Base-by-base conservation (phyloP, 108 stramenopile genomes). In the Mayamaea pseudoterrestris region DNA sequence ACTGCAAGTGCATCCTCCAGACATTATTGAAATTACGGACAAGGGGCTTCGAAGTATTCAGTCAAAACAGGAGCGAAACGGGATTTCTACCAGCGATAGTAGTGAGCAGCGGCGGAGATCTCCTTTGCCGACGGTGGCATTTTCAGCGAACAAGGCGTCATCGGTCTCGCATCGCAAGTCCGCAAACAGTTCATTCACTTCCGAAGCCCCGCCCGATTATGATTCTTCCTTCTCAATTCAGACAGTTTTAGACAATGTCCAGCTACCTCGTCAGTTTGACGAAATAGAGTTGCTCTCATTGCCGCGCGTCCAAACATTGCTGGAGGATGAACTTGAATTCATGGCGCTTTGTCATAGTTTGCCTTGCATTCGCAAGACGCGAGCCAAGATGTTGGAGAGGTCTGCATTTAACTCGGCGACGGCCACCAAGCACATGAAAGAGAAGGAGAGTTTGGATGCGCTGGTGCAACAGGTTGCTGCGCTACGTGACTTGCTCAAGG, bases 1-100 rank as follows among this genome's bases (percentile, higher is more conserved):
- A 49, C 69, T 89, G 47, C 87, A 89, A 51, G 45, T 84, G 48
- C 65, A 81, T 52, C 82, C 87, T 22, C 87, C 76, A 17, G 57
- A 63, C 48, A 56, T 83, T 26, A 34, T 69, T 21, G 69, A 81
- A 63, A 74, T 84, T 50, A 68, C 61, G 1, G 80, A 82, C 65
- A 49, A 27, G 18, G 70, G 60, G 22, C 47, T 83, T 36, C 39
- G 27, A 23, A 25, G 53, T 22, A 55, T 79, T 36, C 87, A 89
- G 56, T 47, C 54, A 31, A 40, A 41, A 48, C 11, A 67, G 5
- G 47, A 11, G 30, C 13, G 35, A 1, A 22, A 1, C 20, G n/a
- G n/a, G n/a, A n/a, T 0, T 1, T 23, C 50, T 18, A 30, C 39
- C 30, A 44, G 18, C 17, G 21, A 40, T 27, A 18, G 56, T n/a